Evolutionary conservation across 129 eudicot genomes (phyloP), one percentile per base, ranked within the genome.

Genomic region (Cynara cardunculus): DNA sequence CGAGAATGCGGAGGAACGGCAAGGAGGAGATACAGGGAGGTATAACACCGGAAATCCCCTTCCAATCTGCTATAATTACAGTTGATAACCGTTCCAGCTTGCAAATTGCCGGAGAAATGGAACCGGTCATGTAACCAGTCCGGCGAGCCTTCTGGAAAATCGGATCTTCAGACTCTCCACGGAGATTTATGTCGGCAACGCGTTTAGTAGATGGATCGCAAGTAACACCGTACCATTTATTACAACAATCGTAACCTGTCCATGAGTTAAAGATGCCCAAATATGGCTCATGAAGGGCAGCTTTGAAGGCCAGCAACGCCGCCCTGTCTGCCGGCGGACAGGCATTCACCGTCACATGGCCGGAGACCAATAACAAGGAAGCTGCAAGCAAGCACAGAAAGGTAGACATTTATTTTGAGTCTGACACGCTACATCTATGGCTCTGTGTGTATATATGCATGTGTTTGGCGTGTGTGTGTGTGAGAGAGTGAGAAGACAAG

Each of bases 131-230:
- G 83, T 86, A 86, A 46, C 99, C 97, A 9, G 99, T 85, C 28
- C 89, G 89, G 83, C 74, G 90, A 19, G 94, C 88, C 34, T 83
- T 87, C 7, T 90, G 85, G 77, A 89, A 92, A 53, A 94, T 84
- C 4, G 94, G 94, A 53, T 94, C 99, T 77, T 94, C 97, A 0
- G 97, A 92, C 66, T 90, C 97, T 7, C 97, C 99, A 0, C 99
- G 91, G 12, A 94, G 92, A 79, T 85, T 91, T 25, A 94, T 92
- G 72, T 89, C 99, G 8, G 99, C 99, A 27, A 95, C 97, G 4
- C 90, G 90, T 73, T 73, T 86, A 1, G 82, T 86, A 3, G 14
- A 24, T 2, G 92, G 86, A 90, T 94, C 97, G 69, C 99, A 94
- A 7, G 89, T 86, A 10, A 95, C 72, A 0, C 99, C 99, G 73